phyloP scores from a whole-genome alignment of 2,329 filamentous ascomycete genomes.

The Epichloe hybrida region DNA sequence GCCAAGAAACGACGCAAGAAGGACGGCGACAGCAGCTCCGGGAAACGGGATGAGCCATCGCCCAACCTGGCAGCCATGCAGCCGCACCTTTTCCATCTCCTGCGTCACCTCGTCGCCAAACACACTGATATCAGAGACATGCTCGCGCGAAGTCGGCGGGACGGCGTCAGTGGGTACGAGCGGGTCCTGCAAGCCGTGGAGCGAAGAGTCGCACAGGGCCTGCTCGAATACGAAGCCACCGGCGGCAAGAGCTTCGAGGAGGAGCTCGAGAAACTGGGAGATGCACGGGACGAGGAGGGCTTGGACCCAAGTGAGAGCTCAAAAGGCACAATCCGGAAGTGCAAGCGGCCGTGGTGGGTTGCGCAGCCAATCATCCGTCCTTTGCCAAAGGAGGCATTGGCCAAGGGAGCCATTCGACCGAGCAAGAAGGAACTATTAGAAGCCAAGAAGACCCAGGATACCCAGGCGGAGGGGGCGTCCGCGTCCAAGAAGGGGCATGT shows the following conservation, averaged over 20 bases:
- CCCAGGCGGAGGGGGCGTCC: slow-evolving; percentile 20
- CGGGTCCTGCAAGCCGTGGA: slow-evolving; percentile 64
- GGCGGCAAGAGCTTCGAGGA: slow-evolving; percentile 35
- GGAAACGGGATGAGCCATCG: slow-evolving; percentile 24
- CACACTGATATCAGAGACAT: slow-evolving; percentile 78
- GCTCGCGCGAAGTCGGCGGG: slow-evolving; percentile 54
- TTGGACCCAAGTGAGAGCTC: slow-evolving; percentile 43
- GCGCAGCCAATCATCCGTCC: slow-evolving; percentile 79
- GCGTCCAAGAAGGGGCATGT: not conserved
- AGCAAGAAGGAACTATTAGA: slow-evolving; percentile 50
- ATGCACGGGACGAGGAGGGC: slow-evolving; percentile 17
- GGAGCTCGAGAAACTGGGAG: slow-evolving; percentile 14
- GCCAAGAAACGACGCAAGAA: slow-evolving; percentile 39
- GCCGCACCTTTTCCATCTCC: slow-evolving; percentile 82
- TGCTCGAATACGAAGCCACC: slow-evolving; percentile 51
- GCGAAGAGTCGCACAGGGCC: slow-evolving; percentile 54
- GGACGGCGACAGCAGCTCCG: slow-evolving; percentile 15
- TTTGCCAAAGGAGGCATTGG: slow-evolving; percentile 73
- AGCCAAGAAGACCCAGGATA: slow-evolving; percentile 6
- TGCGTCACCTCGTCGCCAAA: slow-evolving; percentile 65
- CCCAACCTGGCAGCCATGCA: slow-evolving; percentile 72
- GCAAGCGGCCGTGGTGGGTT: slow-evolving; percentile 78
- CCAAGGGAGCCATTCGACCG: slow-evolving; percentile 61
- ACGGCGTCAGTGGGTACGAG: slow-evolving; percentile 67
- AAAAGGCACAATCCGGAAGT: slow-evolving; percentile 53